These are phyloP conservation scores for Calophaca sinica DNA, from an alignment of 306 rosid genomes.

Conservation along the genomic window DNA sequence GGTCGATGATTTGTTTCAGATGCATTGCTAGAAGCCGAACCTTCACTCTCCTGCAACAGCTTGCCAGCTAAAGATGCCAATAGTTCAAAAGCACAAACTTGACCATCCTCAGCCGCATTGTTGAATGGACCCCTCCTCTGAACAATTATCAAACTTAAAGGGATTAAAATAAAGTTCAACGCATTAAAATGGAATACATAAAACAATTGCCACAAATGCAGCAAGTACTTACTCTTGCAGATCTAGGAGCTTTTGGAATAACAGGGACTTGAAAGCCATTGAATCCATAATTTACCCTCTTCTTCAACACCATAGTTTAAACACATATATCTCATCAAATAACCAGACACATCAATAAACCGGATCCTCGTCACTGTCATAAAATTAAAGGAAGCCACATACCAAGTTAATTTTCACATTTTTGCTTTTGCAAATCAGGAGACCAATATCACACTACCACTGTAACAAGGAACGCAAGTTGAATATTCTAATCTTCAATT, in stretches of 20 bases:
- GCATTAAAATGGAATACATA: constrained; percentile 25
- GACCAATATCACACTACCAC: constrained; percentile 22
- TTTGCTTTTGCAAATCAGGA: constrained; percentile 6
- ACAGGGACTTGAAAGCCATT: constrained; percentile 70
- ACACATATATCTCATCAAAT: constrained; percentile 68
- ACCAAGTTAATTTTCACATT: constrained; percentile 43
- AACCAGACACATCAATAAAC: constrained; percentile 50
- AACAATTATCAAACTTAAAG: constrained; percentile 48
- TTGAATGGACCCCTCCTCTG: constrained; percentile 65
- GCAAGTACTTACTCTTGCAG: constrained; percentile 76
- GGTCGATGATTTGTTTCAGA: constrained; percentile 65
- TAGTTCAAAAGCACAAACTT: constrained; percentile 82
- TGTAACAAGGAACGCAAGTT: constrained; percentile 22
- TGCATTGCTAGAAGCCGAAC: constrained; percentile 84
- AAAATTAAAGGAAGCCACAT: constrained; percentile 35
- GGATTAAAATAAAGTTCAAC: constrained; percentile 44
- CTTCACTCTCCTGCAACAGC: constrained; percentile 83
- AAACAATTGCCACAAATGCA: constrained; percentile 16
- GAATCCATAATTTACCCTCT: constrained; percentile 70
- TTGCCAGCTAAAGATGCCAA: constrained; percentile 94
- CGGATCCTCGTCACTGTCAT: constrained; percentile 64
- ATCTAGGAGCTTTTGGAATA: constrained; percentile 88
- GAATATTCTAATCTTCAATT: constrained; percentile 28
- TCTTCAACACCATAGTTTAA: constrained; percentile 84
- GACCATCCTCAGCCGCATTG: constrained; percentile 59